Evolutionary conservation across 1,284 basidiomycete genomes (phyloP), one percentile per base, ranked within the genome.

Genomic region (Pyrrhoderma lamaoense): DNA sequence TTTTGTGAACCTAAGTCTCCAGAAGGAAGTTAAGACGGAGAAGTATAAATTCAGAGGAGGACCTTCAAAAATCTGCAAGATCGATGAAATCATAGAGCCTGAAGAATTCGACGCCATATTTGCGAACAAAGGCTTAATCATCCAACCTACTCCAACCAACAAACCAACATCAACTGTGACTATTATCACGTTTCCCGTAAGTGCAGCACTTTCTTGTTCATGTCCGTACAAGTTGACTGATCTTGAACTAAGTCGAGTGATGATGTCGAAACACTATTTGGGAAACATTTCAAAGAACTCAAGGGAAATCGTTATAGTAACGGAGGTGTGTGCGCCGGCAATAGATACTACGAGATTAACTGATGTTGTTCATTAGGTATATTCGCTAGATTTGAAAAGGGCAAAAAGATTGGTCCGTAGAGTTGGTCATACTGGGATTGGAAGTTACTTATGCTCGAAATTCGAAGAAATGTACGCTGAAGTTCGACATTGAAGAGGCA

Each of bases 1-100:
- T 19, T 7, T 42, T 31, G 18, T 11, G 34, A 8, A 21, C 11
- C 23, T 42, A 2, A 70, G 69, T 25, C 51, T 72, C 31, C 71
- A 72, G 59, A 72, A 70, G 51, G 70, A 71, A 54, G 69, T 69
- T 56, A 72, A 71, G 59, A 61, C 62, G 3, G 69, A 69, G 50
- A 56, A 52, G 7, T 60, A 64, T 58, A 73, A 73, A 53, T 72
- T 71, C 61, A 68, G 71, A 58, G 68, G 70, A 37, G 53, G 60
- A 0, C 34, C 23, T 14, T 13, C 58, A 9, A 69, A 70, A 59
- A 64, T 59, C 1, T 64, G 70, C 57, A 70, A 69, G 47, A 59
- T 70, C 47, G 67, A 70, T 52, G 66, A 70, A 52, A 60, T 73
- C 31, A 61, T 65, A 43, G 64, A 67, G 49, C 56, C 58, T 35